These are phyloP conservation scores for Gossypioides kirkii DNA, from an alignment of 345 rosid species.

Conservation along the genomic window DNA sequence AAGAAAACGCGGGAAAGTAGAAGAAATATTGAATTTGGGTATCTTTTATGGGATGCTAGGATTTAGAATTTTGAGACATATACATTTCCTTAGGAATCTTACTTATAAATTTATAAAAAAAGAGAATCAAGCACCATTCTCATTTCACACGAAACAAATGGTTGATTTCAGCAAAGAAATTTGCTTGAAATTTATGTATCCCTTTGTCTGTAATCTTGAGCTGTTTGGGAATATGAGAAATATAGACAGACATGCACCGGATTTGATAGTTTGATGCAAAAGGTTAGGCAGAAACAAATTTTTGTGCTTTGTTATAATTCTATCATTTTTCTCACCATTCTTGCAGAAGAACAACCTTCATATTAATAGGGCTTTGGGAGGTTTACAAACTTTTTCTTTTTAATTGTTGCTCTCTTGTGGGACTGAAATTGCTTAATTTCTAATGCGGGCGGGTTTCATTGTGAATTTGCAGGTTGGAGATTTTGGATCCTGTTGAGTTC, in stretches of 20 bases:
- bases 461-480: conserved; percentile 50
- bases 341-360: too few species aligned
- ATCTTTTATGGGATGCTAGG: background rate
- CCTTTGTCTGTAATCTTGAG: background rate
- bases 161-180: background rate
- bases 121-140: too few species aligned
- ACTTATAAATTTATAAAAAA: background rate
- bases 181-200: background rate
- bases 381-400: background rate
- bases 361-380: too few species aligned
- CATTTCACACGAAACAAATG: too few species aligned
- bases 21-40: background rate
- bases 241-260: background rate
- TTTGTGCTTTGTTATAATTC: too few species aligned
- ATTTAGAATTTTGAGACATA: background rate
- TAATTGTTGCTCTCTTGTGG: background rate
- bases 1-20: conserved; percentile 5
- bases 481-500: conserved; percentile 54
- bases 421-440: background rate
- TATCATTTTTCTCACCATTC: too few species aligned
- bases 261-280: background rate
- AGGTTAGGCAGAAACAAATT: background rate
- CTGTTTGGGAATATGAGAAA: background rate
- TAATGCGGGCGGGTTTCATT: conserved; percentile 16
- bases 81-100: too few species aligned